These are phyloP conservation scores for Tephrocybe sp. DNA, from an alignment of 768 basidiomycete genomes.

Conservation along the genomic window DNA sequence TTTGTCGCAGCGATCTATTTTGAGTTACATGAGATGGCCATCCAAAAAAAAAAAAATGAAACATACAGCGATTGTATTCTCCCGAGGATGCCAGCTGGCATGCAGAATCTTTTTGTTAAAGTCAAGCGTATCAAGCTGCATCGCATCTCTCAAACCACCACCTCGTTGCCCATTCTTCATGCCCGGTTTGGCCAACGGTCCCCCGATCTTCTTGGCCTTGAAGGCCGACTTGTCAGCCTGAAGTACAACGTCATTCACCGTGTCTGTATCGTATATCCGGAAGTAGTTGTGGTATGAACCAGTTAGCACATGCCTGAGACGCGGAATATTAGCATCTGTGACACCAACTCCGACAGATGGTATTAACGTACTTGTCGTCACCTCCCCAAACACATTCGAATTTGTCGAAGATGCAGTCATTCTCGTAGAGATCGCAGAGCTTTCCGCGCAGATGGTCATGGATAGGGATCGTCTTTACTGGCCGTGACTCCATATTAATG, in stretches of 20 bases:
- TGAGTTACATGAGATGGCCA: background rate
- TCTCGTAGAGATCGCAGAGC: conserved; percentile 98
- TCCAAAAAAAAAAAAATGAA: background rate
- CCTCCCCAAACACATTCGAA: conserved; percentile 99
- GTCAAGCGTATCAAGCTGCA: conserved; percentile 84
- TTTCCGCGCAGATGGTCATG: conserved; percentile 97
- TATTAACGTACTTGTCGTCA: conserved; percentile 77
- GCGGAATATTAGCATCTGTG: conserved; percentile 15
- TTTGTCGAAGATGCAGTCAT: conserved; percentile 99
- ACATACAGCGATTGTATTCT: conserved; percentile 96
- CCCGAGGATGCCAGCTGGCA: conserved; percentile 95
- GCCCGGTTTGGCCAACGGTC: conserved; percentile 67
- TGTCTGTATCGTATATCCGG: conserved; percentile 96
- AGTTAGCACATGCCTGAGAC: conserved; percentile 88
- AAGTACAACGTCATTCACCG: conserved; percentile 83
- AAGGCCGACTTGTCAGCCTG: conserved; percentile 99
- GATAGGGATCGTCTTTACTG: conserved; percentile 96
- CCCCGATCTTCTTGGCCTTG: conserved; percentile 98
- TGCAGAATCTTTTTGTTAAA: conserved; percentile 98
- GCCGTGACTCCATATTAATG: conserved; percentile 96
- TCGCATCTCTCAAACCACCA: conserved; percentile 73
- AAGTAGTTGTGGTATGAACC: conserved; percentile 99
- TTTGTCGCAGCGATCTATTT: conserved; percentile 92
- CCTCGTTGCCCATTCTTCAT: conserved; percentile 76
- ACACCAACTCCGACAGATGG: conserved; percentile 7